phyloP scores from a whole-genome alignment of 495 filamentous ascomycete species.

The Penicillium bovifimosum region DNA sequence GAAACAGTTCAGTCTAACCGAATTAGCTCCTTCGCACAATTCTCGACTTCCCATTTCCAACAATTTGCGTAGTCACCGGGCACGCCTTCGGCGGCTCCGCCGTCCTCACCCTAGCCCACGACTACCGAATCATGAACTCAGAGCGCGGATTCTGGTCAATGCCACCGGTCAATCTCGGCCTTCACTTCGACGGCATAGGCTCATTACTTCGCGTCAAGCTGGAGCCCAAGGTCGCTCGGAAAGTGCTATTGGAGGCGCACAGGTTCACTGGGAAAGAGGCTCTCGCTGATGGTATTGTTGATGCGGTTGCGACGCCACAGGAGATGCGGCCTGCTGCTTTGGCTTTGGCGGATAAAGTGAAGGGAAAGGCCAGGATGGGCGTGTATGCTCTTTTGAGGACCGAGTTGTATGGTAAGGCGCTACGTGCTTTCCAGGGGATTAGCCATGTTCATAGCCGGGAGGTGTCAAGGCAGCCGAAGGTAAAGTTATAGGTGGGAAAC shows the following conservation, averaged over 20 bases:
- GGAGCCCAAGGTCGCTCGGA: slow-evolving; percentile 38
- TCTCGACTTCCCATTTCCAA: slow-evolving; percentile 47
- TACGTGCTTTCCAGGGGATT: slow-evolving; percentile 38
- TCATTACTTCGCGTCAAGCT: slow-evolving; percentile 42
- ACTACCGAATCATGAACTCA: slow-evolving; percentile 49
- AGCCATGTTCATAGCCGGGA: slow-evolving; percentile 44
- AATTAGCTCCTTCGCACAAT: slow-evolving; percentile 39
- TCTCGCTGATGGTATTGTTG: slow-evolving; percentile 43
- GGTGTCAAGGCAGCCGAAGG: slow-evolving; percentile 23
- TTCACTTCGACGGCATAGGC: slow-evolving; percentile 47
- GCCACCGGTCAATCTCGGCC: slow-evolving; percentile 46
- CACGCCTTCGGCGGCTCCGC: slow-evolving; percentile 47
- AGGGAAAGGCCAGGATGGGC: neutral
- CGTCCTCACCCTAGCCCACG: slow-evolving; percentile 41
- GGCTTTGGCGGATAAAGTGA: slow-evolving; percentile 26
- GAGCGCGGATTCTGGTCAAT: slow-evolving; percentile 42
- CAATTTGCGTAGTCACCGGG: slow-evolving; percentile 44
- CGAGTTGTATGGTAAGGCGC: slow-evolving; percentile 46
- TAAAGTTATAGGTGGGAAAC: slow-evolving; percentile 6
- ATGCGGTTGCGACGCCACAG: slow-evolving; percentile 39
- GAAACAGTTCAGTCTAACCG: no score
- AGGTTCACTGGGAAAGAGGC: slow-evolving; percentile 46
- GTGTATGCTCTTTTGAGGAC: slow-evolving; percentile 24
- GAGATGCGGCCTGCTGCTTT: slow-evolving; percentile 41
- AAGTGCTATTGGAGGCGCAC: slow-evolving; percentile 47